Evolutionary conservation across 345 rosid genomes (phyloP), one percentile per base, ranked within the genome.

Genomic region (Erodium maritimum): DNA sequence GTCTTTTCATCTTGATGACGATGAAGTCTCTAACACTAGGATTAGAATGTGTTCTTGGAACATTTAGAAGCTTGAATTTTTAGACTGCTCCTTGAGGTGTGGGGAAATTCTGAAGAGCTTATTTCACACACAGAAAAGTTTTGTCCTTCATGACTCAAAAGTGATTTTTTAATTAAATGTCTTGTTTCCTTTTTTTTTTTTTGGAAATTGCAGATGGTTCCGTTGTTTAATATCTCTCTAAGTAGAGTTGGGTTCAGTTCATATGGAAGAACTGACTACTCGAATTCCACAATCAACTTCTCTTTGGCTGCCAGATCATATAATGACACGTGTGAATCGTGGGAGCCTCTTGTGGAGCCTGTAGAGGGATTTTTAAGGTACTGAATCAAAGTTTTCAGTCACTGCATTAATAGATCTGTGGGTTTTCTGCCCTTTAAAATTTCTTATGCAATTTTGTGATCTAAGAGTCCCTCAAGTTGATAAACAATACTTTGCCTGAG

Each of bases 291-390:
- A 50, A 74, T 84, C 74, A 77, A 71, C 76, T 86, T 89, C 72
- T 89, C 94, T 62, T 76, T 87, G 64, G 86, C 80, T 71, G 91
- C 82, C 19, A 83, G 96, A 75, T 93, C 96, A 67, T 89, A 86
- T 65, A 93, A 85, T 71, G 99, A 93, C 69, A 93, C 86, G 70
- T 77, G 77, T 62, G 95, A 93, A 72, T 70, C 90, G 13, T 93
- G 96, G 99, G 99, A 93, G 71, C 99, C 99, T 48, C 80, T 93
- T 67, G 73, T 89, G 65, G 99, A 93, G 80, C 83, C 95, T 58
- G 83, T 84, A 10, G 96, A 88, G 24, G 91, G 83, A 57, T 84
- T 82, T 60, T 63, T 91, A 58, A 80, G 97, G 97, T 91, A 73
- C 70, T 5, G 46, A 37, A 12, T 37, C 6, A 37, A 37, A 4